A percentile compares a stretch with the other conserved stretches of the same genome.
Evolutionary conservation across 495 filamentous ascomycete genomes (phyloP).

Genomic region (Trichoderma asperelloides): DNA sequence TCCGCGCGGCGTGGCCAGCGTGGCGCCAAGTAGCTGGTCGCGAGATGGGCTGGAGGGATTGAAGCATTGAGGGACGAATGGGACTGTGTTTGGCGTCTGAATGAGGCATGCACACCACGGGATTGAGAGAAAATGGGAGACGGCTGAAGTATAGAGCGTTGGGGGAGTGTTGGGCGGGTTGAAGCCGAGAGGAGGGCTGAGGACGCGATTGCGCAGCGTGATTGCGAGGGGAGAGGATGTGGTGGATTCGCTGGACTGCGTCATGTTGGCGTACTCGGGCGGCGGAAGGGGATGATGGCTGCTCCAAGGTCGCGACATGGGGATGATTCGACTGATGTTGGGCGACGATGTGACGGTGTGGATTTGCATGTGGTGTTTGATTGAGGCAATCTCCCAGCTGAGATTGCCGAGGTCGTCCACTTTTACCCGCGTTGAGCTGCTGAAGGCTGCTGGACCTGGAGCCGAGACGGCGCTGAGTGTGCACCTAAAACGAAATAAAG

Average conservation of each 20-base stretch:
- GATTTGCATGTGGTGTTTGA: neutral
- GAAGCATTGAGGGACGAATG: constrained; percentile 3
- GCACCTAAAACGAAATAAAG: no score
- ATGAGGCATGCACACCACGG: neutral
- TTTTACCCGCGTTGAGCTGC: neutral
- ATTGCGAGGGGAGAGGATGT: neutral
- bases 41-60: neutral
- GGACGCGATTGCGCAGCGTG: neutral
- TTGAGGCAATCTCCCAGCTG: neutral
- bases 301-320: no score
- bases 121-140: constrained; percentile 8
- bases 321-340: no score
- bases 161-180: neutral
- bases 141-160: neutral
- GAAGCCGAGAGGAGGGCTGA: constrained; percentile 4
- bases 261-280: neutral
- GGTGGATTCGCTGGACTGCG: neutral
- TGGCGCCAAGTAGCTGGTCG: constrained; percentile 7
- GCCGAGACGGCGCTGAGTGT: no score
- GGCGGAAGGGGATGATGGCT: no score
- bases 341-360: neutral
- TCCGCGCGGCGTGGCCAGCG: neutral
- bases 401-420: neutral
- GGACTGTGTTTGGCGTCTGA: neutral
- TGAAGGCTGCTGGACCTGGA: neutral